phyloP scores from a whole-genome alignment of 306 rosid genomes.

The Trifolium repens region DNA sequence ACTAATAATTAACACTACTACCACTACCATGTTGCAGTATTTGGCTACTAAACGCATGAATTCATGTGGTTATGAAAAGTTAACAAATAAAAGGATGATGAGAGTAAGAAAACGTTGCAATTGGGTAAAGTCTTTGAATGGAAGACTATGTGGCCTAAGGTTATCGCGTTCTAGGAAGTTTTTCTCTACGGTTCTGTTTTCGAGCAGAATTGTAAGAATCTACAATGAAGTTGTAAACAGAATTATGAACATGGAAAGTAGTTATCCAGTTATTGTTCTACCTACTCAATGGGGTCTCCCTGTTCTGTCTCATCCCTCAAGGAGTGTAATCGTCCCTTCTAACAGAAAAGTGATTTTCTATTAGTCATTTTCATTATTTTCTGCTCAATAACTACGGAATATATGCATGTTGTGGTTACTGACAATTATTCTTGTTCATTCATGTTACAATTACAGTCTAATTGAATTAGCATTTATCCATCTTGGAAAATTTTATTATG shows the following conservation, averaged over 20 bases:
- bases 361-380: neutral
- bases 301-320: conserved; percentile 57
- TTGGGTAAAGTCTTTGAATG: conserved; percentile 67
- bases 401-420: neutral
- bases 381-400: neutral
- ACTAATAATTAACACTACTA: neutral
- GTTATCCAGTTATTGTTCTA: conserved; percentile 51
- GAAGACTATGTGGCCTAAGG: conserved; percentile 57
- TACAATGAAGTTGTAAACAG: conserved; percentile 51
- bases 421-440: neutral
- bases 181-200: conserved; percentile 46
- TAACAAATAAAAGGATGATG: conserved; percentile 47
- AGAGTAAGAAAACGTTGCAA: conserved; percentile 50
- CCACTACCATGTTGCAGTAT: conserved; percentile 31
- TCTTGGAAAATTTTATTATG: too few relatives aligned
- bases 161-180: conserved; percentile 58
- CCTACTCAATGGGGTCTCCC: conserved; percentile 79
- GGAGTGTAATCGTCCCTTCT: conserved; percentile 20
- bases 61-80: conserved; percentile 54
- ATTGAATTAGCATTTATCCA: neutral
- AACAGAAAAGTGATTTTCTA: conserved; percentile 34
- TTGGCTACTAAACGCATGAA: conserved; percentile 47
- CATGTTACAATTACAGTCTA: neutral
- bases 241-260: conserved; percentile 51
- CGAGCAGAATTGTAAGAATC: conserved; percentile 56